phyloP scores from a whole-genome alignment of 768 basidiomycete species.

The Suillus decipiens region DNA sequence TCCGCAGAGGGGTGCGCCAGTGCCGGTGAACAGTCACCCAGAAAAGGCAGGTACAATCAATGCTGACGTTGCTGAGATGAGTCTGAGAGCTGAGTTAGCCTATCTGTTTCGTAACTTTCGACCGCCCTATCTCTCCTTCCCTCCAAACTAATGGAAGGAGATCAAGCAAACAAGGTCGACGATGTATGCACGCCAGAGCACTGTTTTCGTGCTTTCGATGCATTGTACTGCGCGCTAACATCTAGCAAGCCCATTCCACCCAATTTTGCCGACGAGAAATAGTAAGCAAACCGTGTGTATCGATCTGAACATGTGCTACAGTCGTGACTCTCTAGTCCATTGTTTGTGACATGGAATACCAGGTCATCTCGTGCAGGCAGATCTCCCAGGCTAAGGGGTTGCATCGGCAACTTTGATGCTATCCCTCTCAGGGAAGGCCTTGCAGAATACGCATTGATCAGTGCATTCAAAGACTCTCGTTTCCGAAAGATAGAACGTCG shows the following conservation, averaged over 20 bases:
- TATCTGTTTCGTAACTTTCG: conserved; percentile 21
- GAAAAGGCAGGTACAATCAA: conserved; percentile 28
- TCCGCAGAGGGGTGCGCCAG: no score
- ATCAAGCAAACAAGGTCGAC: conserved; percentile 39
- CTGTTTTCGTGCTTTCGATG: conserved; percentile 81
- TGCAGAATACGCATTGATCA: conserved; percentile 87
- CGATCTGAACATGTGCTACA: neutral
- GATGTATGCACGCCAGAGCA: conserved; percentile 69
- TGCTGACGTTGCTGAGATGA: neutral
- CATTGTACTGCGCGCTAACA: conserved; percentile 76
- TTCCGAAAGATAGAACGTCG: conserved; percentile 77
- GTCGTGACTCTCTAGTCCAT: conserved; percentile 43
- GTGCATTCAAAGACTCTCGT: conserved; percentile 85
- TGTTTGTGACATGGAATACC: conserved; percentile 97
- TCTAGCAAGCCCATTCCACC: conserved; percentile 53
- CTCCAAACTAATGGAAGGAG: conserved; percentile 46
- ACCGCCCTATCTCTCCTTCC: conserved; percentile 58
- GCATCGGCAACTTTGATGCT: conserved; percentile 92
- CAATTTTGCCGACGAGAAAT: conserved; percentile 71
- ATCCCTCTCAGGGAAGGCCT: conserved; percentile 74
- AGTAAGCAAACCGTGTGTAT: conserved; percentile 48
- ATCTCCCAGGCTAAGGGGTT: conserved; percentile 75
- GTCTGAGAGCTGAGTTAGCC: no score
- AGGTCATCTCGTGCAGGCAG: conserved; percentile 60
- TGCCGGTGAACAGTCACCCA: conserved; percentile 11